Evolutionary conservation across 106 monocot genomes (phyloP).

Genomic region (Vanilla planifolia): DNA sequence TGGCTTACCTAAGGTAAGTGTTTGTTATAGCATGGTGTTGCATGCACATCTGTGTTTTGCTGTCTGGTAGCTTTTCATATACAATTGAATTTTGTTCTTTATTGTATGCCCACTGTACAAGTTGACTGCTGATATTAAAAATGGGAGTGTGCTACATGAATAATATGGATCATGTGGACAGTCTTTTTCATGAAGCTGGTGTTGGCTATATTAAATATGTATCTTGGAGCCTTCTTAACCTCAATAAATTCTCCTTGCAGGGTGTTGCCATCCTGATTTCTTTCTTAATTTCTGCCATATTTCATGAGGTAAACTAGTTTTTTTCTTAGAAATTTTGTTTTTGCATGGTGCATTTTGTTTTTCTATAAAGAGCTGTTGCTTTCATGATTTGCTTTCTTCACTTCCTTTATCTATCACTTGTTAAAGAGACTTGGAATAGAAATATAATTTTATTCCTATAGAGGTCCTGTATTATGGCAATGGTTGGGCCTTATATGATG

Average conservation of each 20-base stretch:
- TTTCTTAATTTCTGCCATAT: conserved; percentile 80
- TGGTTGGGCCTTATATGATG: no score
- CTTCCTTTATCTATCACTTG: neutral
- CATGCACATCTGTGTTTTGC: neutral
- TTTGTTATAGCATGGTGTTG: neutral
- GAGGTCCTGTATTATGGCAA: no score
- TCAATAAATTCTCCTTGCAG: conserved; percentile 28
- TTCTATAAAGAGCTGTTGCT: neutral
- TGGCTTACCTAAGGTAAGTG: conserved; percentile 74
- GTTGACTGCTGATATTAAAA: neutral
- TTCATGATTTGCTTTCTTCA: neutral
- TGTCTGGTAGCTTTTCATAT: neutral
- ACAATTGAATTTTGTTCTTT: neutral
- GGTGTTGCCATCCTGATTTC: conserved; percentile 74
- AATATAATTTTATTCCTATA: neutral
- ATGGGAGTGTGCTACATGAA: neutral
- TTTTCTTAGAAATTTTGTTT: no score
- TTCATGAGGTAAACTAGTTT: conserved; percentile 92
- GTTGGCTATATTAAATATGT: neutral
- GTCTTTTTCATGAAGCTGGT: neutral
- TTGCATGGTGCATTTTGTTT: no score
- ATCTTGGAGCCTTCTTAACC: neutral
- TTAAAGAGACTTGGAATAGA: neutral
- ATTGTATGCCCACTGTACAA: neutral
- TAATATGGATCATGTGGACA: neutral